A percentile compares a stretch with the other conserved stretches of the same genome.
phyloP scores from a whole-genome alignment of 169 alveolate species.

The Eimeria falciformis region DNA sequence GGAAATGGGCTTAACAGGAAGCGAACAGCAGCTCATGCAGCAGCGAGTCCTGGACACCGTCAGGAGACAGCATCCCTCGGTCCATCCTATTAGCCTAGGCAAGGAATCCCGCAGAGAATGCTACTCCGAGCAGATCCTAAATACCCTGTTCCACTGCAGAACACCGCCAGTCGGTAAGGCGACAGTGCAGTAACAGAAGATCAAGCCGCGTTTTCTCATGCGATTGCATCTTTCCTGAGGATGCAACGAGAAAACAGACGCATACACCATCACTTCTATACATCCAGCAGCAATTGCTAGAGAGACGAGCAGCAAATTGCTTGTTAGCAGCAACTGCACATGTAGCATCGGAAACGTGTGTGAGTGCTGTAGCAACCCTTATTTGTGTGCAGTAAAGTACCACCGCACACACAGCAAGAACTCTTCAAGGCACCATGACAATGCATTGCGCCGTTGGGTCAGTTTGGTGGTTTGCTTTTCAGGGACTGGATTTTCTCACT shows the following conservation, averaged over 20 bases:
- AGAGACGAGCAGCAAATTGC: neutral
- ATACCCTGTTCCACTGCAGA: constrained; percentile 44
- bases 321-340: too few species aligned
- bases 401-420: neutral
- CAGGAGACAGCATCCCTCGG: neutral
- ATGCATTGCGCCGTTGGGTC: too few species aligned
- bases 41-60: neutral
- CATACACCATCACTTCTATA: neutral
- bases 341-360: too few species aligned
- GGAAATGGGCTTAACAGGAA: neutral
- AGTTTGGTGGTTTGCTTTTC: neutral
- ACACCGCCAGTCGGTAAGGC: constrained; percentile 61
- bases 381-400: neutral
- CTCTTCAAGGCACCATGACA: neutral
- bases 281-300: neutral
- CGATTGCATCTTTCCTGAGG: neutral
- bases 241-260: neutral
- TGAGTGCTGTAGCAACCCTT: neutral
- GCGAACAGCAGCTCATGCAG: constrained; percentile 4
- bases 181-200: neutral
- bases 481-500: constrained; percentile 42
- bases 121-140: constrained; percentile 39
- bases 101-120: neutral
- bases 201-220: neutral
- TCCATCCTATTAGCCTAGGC: neutral